Percentiles rank a stretch among this genome's conserved stretches.
These are phyloP conservation scores for Plenodomus biglobosus DNA, from an alignment of 2,329 filamentous ascomycete species.

Conservation along the genomic window DNA sequence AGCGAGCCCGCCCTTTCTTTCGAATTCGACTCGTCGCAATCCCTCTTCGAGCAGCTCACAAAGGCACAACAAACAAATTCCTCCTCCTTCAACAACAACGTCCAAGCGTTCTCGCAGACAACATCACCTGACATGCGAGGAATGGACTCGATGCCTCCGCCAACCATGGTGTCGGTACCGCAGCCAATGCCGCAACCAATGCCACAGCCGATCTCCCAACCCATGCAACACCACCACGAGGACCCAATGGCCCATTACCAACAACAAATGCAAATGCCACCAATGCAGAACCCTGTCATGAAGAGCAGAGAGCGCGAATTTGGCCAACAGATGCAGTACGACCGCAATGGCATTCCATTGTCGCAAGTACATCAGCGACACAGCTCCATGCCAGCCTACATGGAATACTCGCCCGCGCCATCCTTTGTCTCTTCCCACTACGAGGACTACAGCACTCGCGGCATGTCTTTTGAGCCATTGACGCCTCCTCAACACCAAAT, in stretches of 20 bases:
- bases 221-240: constrained; percentile 55
- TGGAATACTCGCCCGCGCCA: constrained; percentile 96
- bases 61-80: constrained; percentile 99
- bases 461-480: constrained; percentile 93
- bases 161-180: constrained; percentile 69
- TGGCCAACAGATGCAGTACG: constrained; percentile 73
- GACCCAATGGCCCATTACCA: constrained; percentile 70
- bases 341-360: constrained; percentile 86
- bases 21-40: constrained; percentile 98
- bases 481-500: constrained; percentile 91
- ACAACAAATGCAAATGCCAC: constrained; percentile 72
- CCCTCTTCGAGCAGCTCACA: constrained; percentile 97
- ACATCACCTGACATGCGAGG: constrained; percentile 87
- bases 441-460: constrained; percentile 95
- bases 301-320: constrained; percentile 86
- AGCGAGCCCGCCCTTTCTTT: constrained; percentile 97
- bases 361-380: constrained; percentile 85
- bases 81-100: constrained; percentile 82
- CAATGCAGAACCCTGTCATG: constrained; percentile 70
- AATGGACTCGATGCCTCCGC: constrained; percentile 92
- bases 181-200: constrained; percentile 42
- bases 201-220: constrained; percentile 46
- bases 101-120: constrained; percentile 69
- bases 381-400: constrained; percentile 97
- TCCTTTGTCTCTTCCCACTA: constrained; percentile 99